A percentile compares a stretch with the other conserved stretches of the same genome.
Evolutionary conservation across 2,329 filamentous ascomycete species (phyloP).

Genomic region (Bipolaris cookei): DNA sequence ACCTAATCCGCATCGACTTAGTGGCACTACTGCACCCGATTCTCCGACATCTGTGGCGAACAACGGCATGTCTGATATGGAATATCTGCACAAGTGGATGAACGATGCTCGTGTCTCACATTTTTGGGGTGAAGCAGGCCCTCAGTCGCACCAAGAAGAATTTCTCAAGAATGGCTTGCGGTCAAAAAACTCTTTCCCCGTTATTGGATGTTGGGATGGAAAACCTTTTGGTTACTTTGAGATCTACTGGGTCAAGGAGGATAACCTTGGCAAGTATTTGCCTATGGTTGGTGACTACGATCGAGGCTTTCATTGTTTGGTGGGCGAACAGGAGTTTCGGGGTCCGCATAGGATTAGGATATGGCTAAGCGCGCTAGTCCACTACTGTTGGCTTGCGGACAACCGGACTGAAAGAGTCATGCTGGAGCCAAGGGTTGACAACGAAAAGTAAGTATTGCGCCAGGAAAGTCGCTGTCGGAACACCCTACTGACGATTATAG

Average conservation of each 20-base stretch:
- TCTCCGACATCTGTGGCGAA: constrained; percentile 45
- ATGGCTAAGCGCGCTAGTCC: constrained; percentile 87
- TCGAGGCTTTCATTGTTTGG: constrained; percentile 82
- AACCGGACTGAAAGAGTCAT: constrained; percentile 81
- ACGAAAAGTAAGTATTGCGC: constrained; percentile 70
- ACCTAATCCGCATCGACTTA: constrained; percentile 29
- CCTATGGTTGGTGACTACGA: constrained; percentile 78
- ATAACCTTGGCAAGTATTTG: constrained; percentile 73
- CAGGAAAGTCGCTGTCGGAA: background rate
- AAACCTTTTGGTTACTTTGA: constrained; percentile 97
- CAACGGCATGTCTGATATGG: constrained; percentile 60
- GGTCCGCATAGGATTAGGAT: constrained; percentile 75
- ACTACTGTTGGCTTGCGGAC: constrained; percentile 81
- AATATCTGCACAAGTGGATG: constrained; percentile 86
- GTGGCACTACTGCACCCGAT: constrained; percentile 59
- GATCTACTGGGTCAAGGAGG: constrained; percentile 98
- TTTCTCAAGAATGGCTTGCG: constrained; percentile 73
- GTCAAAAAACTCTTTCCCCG: constrained; percentile 81
- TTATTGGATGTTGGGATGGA: constrained; percentile 91
- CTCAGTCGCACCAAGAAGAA: constrained; percentile 62
- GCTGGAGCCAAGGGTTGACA: constrained; percentile 90
- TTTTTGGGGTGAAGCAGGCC: constrained; percentile 79
- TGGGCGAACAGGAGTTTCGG: constrained; percentile 91
- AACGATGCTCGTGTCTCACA: constrained; percentile 79
- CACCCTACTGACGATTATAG: constrained; percentile 51